These are phyloP conservation scores for Fusarium zealandicum DNA, from an alignment of 2,329 filamentous ascomycete genomes.

Conservation along the genomic window DNA sequence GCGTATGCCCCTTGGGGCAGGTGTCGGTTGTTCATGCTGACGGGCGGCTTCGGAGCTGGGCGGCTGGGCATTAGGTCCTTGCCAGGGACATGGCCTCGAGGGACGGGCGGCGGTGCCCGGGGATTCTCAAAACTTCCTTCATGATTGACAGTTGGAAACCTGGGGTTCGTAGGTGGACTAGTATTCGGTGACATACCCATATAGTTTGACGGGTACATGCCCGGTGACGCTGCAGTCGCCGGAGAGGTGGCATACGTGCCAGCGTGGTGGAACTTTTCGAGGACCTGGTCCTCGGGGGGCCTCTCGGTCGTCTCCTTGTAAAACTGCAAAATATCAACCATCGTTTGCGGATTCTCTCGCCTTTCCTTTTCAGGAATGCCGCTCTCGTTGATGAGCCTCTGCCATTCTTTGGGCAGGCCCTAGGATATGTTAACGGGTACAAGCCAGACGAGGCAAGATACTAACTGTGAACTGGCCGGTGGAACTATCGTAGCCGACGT, in stretches of 20 bases:
- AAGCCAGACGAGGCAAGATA: constrained; percentile 36
- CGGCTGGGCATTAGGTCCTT: constrained; percentile 76
- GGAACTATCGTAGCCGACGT: constrained; percentile 95
- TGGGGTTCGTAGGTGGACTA: constrained; percentile 82
- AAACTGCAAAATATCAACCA: constrained; percentile 94
- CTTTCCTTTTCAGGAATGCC: constrained; percentile 96
- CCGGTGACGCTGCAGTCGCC: constrained; percentile 58
- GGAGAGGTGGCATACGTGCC: constrained; percentile 58
- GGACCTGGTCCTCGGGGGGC: constrained; percentile 82
- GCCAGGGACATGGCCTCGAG: constrained; percentile 58
- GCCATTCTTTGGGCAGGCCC: constrained; percentile 98
- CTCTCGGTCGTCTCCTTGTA: constrained; percentile 92
- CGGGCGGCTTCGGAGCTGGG: constrained; percentile 87
- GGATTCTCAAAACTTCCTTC: constrained; percentile 98
- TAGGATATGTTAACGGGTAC: constrained; percentile 48
- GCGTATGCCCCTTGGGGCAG: constrained; percentile 59
- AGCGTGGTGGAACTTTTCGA: constrained; percentile 96
- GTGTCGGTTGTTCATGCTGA: constrained; percentile 63
- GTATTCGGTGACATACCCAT: constrained; percentile 68
- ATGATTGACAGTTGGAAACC: constrained; percentile 84
- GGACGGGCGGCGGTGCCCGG: constrained; percentile 88
- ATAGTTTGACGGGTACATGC: constrained; percentile 63
- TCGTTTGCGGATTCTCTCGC: constrained; percentile 92
- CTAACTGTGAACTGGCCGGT: constrained; percentile 95
- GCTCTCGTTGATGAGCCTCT: constrained; percentile 91